Base-by-base conservation (phyloP, 768 basidiomycete species). In the Lyophyllum shimeji region DNA sequence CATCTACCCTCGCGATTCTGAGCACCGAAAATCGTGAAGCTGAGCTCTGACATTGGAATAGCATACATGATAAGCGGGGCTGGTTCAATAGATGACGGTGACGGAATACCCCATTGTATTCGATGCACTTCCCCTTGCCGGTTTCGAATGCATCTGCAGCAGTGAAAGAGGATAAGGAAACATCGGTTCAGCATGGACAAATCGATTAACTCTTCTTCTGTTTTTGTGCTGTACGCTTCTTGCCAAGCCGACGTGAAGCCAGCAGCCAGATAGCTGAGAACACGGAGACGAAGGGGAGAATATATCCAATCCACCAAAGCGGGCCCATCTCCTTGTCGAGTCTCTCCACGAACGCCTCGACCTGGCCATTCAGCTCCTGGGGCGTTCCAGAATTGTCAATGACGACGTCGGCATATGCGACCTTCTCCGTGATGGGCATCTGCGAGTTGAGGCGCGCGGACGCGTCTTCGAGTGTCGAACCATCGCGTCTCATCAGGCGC, bases 381-480 rank as follows among this genome's bases (percentile, higher is more conserved):
- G 75, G 73, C 0, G 87, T 77, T 1, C 93, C 93, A 6, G 91
- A 92, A 68, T 98, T 98, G 72, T 98, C 95, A 29, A 98, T 67
- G 47, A 97, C 85, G 50, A 84, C 67, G 66, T 95, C 93, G 3
- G 94, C 95, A 59, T 91, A 95, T n/a, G 74, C 63, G 4, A 94
- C 75, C 68, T 98, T 99, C 33, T 84, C 76, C 0, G 82, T 65
- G 43, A 97, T 89, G 0, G 93, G 81, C 46, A 94, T 71, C 69
- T 98, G 96, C 0, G 95, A 83, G 21, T 81, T 76, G 18, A 98
- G 79, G 6, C 97, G 84, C 0, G 89, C 71, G 29, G 76, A 72
- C 0, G 96, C 97, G 23, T 88, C 90, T 27, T 82, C 76, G 23
- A 74, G 74, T 0, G 85, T 76, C 7, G 86, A 87, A 2, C 69